A percentile compares a stretch with the other conserved stretches of the same genome.
phyloP scores from a whole-genome alignment of 768 basidiomycete genomes.

The Auricularia sp. region DNA sequence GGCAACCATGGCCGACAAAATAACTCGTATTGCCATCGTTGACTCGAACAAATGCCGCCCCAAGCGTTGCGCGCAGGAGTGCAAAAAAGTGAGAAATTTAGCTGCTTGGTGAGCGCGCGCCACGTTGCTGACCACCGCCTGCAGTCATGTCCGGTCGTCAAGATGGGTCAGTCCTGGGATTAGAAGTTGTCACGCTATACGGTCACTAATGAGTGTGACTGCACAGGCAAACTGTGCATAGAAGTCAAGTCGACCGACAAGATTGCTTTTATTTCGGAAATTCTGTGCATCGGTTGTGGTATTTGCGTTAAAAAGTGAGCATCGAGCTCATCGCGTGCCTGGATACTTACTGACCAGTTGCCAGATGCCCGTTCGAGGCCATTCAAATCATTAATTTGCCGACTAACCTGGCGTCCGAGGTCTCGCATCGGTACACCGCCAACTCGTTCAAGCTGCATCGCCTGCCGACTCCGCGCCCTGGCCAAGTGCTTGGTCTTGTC shows the following conservation, averaged over 20 bases:
- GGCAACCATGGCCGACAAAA: slow-evolving; percentile 73
- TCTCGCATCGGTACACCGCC: slow-evolving; percentile 96
- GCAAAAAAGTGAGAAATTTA: slow-evolving; percentile 66
- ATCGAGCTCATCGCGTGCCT: background rate
- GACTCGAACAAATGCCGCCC: slow-evolving; percentile 91
- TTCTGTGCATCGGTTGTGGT: slow-evolving; percentile 98
- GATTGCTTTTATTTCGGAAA: slow-evolving; percentile 98
- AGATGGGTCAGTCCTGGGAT: slow-evolving; percentile 61
- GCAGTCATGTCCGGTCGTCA: slow-evolving; percentile 90
- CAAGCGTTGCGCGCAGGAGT: slow-evolving; percentile 94
- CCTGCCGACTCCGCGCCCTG: slow-evolving; percentile 90
- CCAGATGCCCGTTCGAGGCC: slow-evolving; percentile 96
- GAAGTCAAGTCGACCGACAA: slow-evolving; percentile 94
- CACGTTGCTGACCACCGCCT: slow-evolving; percentile 6
- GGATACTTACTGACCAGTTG: background rate
- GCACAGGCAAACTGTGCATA: slow-evolving; percentile 87
- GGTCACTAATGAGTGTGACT: slow-evolving; percentile 1
- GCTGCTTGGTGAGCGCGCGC: slow-evolving; percentile 1
- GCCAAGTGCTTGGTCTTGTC: slow-evolving; percentile 96
- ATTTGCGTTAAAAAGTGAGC: slow-evolving; percentile 98
- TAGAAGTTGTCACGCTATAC: background rate
- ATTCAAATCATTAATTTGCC: slow-evolving; percentile 98
- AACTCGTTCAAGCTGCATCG: slow-evolving; percentile 99
- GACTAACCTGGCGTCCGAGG: slow-evolving; percentile 90
- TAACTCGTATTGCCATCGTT: slow-evolving; percentile 95